Conservation (phyloP, 2,329 filamentous ascomycete genomes). For the Westerdykella aurantiaca region DNA sequence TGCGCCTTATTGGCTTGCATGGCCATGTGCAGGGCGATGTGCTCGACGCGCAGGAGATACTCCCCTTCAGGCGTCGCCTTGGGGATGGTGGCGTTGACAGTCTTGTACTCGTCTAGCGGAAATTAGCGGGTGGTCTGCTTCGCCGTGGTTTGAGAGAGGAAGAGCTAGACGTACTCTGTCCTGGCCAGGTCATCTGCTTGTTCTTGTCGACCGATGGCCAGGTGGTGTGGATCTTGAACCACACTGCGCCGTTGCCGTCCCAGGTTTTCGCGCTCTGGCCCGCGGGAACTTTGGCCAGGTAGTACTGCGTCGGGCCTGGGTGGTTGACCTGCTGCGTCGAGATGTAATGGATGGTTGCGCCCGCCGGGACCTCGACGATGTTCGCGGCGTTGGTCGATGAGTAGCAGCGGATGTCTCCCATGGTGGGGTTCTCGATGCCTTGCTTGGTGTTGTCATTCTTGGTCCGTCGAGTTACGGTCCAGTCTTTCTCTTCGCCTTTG, state of each 20-base stretch:
- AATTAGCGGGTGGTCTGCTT: not conserved
- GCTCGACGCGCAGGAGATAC: constrained; percentile 36
- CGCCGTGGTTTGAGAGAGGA: not conserved
- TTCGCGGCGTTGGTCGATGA: constrained; percentile 14
- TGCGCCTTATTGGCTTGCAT: constrained; percentile 30
- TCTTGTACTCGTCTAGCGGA: constrained; percentile 21
- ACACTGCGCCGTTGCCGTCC: constrained; percentile 23
- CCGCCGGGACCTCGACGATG: constrained; percentile 20
- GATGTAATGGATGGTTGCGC: constrained; percentile 23
- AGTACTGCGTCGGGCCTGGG: constrained; percentile 27
- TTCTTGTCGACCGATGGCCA: constrained; percentile 21
- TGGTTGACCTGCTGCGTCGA: constrained; percentile 29
- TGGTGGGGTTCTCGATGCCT: constrained; percentile 25
- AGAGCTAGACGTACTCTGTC: constrained; percentile 17
- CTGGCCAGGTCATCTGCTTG: constrained; percentile 29
- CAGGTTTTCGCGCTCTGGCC: constrained; percentile 19
- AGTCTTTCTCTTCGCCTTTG: constrained; percentile 21
- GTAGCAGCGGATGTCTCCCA: constrained; percentile 27
- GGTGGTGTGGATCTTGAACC: constrained; percentile 25
- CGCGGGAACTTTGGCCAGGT: constrained; percentile 24
- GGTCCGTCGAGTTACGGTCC: constrained; percentile 20
- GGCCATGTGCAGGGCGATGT: constrained; percentile 36
- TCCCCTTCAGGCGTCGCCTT: constrained; percentile 34
- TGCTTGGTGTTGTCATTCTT: constrained; percentile 27
- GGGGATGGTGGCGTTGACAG: constrained; percentile 34